Base-by-base conservation (phyloP, 164 flowering plant species). In the Kingdonia uniflora region DNA sequence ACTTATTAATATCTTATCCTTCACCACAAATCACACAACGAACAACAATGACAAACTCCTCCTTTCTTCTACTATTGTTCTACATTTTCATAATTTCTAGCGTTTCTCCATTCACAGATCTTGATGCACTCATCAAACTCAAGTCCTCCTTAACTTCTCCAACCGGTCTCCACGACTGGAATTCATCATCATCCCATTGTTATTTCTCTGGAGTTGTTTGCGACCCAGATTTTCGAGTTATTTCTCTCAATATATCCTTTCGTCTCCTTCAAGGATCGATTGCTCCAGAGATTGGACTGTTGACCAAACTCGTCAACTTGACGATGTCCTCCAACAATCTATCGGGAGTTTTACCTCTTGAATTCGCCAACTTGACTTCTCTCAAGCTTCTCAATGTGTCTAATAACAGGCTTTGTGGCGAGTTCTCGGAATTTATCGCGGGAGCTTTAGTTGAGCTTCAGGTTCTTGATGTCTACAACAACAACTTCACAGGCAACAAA, bases 271-370 rank as follows among this genome's bases (percentile, higher is more conserved):
- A 53, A 22, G 85, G 89, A 3, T 25, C 59, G 0, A 16, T 88
- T 6, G 67, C 87, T 8, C 78, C 89, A 29, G 91, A 82, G 49
- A 80, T 92, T 37, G 91, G 94, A 10, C 55, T 72, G 16, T 62
- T 92, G 43, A 12, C 41, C 38, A 55, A 52, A 37, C 81, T 92
- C 46, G 76, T 73, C 7, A 78, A 74, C 44, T 79, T 92, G 52
- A 82, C 91, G 0, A 39, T 92, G 24, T 38, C 76, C 13, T 33
- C 23, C 19, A 56, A 33, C 55, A 79, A 78, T 42, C 79, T 92
- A 63, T 73, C 95, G n/a, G 98, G 95, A 2, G 19, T 6, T 4
- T 63, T 92, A 0, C 98, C 98, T 0, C 0, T 24, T 40, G 76
- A 75, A 53, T 49, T 92, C 39, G 67, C 65, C 4, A 65, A 66